Evolutionary conservation across 768 basidiomycete species (phyloP), one percentile per base, ranked within the genome.

Genomic region (Rhodotorula diobovata): DNA sequence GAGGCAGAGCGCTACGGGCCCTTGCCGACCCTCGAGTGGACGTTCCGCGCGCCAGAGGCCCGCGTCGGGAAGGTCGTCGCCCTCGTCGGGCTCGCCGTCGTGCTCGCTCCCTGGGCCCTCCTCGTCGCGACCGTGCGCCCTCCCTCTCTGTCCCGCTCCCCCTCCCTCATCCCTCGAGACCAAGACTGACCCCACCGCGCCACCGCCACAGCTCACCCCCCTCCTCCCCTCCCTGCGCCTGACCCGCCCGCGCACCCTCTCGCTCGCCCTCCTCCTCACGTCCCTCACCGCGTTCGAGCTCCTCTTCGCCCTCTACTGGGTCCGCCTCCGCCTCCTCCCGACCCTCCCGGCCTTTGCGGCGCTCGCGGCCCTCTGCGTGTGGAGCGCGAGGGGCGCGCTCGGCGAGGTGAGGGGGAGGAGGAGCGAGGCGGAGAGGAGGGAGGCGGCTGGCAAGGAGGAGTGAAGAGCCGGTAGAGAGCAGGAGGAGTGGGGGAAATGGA

Each of bases 301-400:
- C 56, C 67, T 72, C 74, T 74, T 72, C 61, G 63, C 56, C 66
- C 20, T 62, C 54, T 71, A 73, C 68, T 75, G 73, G 77, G 28
- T 66, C 66, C 48, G 62, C 57, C 54, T 69, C 67, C 46, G 58
- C 68, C 63, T 74, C 56, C 50, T 75, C 56, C 67, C 54, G 53
- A 63, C 67, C n/a, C 60, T 73, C 57, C 73, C 68, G 1, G 43
- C 46, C 55, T 69, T 74, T 39, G 60, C 20, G 23, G 69, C 56
- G 25, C 35, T 75, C 34, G 66, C 58, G 3, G 20, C 62, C 7
- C 35, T 64, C 5, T 57, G 60, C 20, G 66, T 67, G 11, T 32
- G 45, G 34, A 63, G 66, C 32, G 71, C 68, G 0, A 35, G 68
- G 43, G n/a, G 41, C 18, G 75, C 73, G 9, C 54, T 77, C 25